Percentiles rank a stretch among this genome's conserved stretches.
Evolutionary conservation across 2,329 filamentous ascomycete species (phyloP).

Genomic region (Torrubiellomyces zombiae): DNA sequence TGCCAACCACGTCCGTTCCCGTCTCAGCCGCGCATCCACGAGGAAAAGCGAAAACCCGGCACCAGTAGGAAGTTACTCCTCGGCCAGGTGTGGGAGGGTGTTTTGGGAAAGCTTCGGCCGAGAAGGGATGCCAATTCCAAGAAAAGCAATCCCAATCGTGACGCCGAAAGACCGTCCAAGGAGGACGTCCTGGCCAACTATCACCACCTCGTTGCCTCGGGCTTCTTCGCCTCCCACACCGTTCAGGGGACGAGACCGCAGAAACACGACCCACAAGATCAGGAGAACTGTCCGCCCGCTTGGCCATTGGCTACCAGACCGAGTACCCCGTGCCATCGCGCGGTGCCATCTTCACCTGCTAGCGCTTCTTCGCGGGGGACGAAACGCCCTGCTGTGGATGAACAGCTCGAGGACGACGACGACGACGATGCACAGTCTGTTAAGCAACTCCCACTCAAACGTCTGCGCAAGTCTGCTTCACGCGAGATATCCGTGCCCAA

Average conservation of each 20-base stretch:
- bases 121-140: slow-evolving; percentile 10
- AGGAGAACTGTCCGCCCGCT: slow-evolving; percentile 6
- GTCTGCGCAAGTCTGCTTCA: slow-evolving; percentile 35
- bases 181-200: slow-evolving; percentile 41
- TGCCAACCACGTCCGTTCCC: slow-evolving; percentile 2
- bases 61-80: slow-evolving; percentile 13
- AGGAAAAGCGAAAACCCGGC: neutral
- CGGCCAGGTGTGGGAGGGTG: slow-evolving; percentile 22
- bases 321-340: slow-evolving; percentile 11
- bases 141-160: slow-evolving; percentile 4
- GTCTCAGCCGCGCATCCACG: slow-evolving; percentile 3
- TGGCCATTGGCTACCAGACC: slow-evolving; percentile 5
- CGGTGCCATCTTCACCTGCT: too few relatives aligned
- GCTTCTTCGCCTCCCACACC: slow-evolving; percentile 41
- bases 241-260: slow-evolving; percentile 37
- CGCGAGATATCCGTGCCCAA: slow-evolving; percentile 21
- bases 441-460: slow-evolving; percentile 16
- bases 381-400: slow-evolving; percentile 22
- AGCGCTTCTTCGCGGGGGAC: slow-evolving; percentile 27
- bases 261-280: slow-evolving; percentile 12
- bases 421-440: slow-evolving; percentile 6
- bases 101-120: slow-evolving; percentile 16
- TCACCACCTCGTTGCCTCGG: slow-evolving; percentile 36
- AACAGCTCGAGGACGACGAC: slow-evolving; percentile 4
- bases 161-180: slow-evolving; percentile 14